Evolutionary conservation across 2,329 filamentous ascomycete genomes (phyloP), one percentile per base, ranked within the genome.

Genomic region (Nigrospora sphaerica): DNA sequence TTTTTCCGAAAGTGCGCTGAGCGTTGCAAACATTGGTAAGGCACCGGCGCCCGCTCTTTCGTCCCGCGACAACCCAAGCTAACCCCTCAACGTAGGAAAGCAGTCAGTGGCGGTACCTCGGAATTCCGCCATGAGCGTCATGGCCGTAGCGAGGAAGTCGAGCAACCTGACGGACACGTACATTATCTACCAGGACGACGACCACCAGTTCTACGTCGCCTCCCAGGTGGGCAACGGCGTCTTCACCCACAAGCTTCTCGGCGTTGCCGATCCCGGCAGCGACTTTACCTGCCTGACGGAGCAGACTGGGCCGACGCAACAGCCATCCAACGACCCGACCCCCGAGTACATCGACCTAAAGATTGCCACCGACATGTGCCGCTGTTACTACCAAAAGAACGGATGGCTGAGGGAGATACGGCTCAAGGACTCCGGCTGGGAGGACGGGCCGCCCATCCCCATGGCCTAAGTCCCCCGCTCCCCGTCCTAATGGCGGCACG

Each of bases 101-200:
- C 32, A 33, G 40, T 42, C 40, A n/a, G 34, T 42, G 9, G 16
- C 40, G 17, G 33, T 57, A 3, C 54, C 54, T 12, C 39, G 46
- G 2, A 47, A 50, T 14, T 56, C 54, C 4, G 38, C 55, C 10
- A 52, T 57, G 41, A 52, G 47, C 23, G 56, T 48, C 12, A 48
- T 57, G 17, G 46, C 52, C 9, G 46, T 51, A 9, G 51, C 45
- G n/a, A 49, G 54, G 12, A 12, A 44, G 6, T 37, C 42, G 7
- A 45, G 32, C 32, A 53, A 50, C 18, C 41, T 48, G 10, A 50
- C 54, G 12, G 54, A 57, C 46, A 57, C 52, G 4, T 55, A 52
- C 44, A 46, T 58, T 14, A 36, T 56, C 11, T 58, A 57, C 14
- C 55, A 59, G 41, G 57, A 58, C 40, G 47, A 40, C 19, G 39